Evolutionary conservation across 352 stramenopile species (phyloP).

Genomic region (Globisporangium splendens): DNA sequence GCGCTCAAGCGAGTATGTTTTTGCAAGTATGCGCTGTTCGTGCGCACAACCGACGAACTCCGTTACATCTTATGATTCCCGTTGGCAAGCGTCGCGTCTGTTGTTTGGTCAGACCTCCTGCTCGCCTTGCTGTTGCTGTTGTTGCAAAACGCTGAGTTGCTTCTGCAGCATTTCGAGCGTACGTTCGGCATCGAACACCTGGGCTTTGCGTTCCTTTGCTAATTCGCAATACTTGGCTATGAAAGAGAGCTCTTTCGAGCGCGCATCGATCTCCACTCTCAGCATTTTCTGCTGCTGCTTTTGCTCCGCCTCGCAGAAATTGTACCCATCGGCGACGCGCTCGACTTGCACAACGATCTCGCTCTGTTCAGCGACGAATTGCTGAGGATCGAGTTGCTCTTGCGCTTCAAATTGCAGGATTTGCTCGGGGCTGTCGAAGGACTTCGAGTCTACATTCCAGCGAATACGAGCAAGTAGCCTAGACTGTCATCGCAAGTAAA

Average conservation of each 20-base stretch:
- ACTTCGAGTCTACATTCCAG: slow-evolving; percentile 15
- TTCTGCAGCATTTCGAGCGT: slow-evolving; percentile 38
- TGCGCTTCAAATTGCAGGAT: slow-evolving; percentile 27
- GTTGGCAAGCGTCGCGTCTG: neutral
- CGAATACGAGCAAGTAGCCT: neutral
- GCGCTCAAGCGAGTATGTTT: too few relatives aligned
- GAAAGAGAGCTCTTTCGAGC: slow-evolving; percentile 28
- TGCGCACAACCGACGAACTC: too few relatives aligned
- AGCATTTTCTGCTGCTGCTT: slow-evolving; percentile 51
- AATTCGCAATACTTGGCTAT: slow-evolving; percentile 30
- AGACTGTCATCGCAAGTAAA: too few relatives aligned
- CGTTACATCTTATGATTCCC: too few relatives aligned
- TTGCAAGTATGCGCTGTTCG: too few relatives aligned
- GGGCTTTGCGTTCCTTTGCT: slow-evolving; percentile 24
- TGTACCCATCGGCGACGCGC: slow-evolving; percentile 22
- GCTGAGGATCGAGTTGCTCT: slow-evolving; percentile 22
- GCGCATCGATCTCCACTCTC: slow-evolving; percentile 30
- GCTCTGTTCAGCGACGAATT: slow-evolving; percentile 27
- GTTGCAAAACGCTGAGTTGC: slow-evolving; percentile 24
- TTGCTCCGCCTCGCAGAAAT: slow-evolving; percentile 41
- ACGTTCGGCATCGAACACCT: slow-evolving; percentile 37
- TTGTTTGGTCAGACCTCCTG: neutral
- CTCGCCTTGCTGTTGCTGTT: neutral
- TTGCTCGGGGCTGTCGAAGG: slow-evolving; percentile 21
- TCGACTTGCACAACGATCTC: slow-evolving; percentile 23